A percentile compares a stretch with the other conserved stretches of the same genome.
Evolutionary conservation across 805 yeast species (phyloP).

Genomic region (Starmera quercuum): DNA sequence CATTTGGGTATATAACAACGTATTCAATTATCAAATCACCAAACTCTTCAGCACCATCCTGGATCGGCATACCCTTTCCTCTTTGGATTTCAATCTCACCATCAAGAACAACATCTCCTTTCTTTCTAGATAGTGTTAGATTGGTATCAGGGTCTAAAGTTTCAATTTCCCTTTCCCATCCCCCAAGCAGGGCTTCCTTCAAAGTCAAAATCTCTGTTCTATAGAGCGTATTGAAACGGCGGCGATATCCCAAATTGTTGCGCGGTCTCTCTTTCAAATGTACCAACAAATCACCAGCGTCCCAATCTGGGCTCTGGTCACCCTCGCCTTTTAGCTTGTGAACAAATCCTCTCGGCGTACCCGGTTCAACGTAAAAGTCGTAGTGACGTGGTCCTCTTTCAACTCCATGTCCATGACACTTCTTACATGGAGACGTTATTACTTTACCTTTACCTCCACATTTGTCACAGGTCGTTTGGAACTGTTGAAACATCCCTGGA

Average conservation of each 20-base stretch:
- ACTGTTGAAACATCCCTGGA: slow-evolving; percentile 84
- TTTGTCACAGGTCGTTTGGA: slow-evolving; percentile 69
- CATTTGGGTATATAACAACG: slow-evolving; percentile 37
- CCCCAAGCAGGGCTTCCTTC: slow-evolving; percentile 69
- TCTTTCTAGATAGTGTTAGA: slow-evolving; percentile 34
- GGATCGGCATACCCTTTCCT: slow-evolving; percentile 83
- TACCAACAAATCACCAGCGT: slow-evolving; percentile 74
- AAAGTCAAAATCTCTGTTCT: slow-evolving; percentile 72
- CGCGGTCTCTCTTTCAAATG: slow-evolving; percentile 44
- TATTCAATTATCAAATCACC: slow-evolving; percentile 49
- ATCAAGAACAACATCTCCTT: slow-evolving; percentile 45
- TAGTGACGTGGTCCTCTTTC: slow-evolving; percentile 47
- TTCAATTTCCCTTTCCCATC: slow-evolving; percentile 65
- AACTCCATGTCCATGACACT: slow-evolving; percentile 68
- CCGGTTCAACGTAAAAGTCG: slow-evolving; percentile 59
- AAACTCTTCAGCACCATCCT: slow-evolving; percentile 38
- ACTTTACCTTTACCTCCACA: slow-evolving; percentile 75
- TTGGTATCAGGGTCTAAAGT: slow-evolving; percentile 57
- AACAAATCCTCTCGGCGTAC: slow-evolving; percentile 53
- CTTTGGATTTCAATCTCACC: slow-evolving; percentile 68
- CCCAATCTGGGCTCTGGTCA: slow-evolving; percentile 75
- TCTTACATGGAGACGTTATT: slow-evolving; percentile 55
- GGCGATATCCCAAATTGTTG: slow-evolving; percentile 75
- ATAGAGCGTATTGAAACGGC: slow-evolving; percentile 67
- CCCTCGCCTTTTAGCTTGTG: slow-evolving; percentile 68